A percentile compares a stretch with the other conserved stretches of the same genome.
phyloP scores from a whole-genome alignment of 805 yeast genomes.

The Hermanozyma aechmeae region DNA sequence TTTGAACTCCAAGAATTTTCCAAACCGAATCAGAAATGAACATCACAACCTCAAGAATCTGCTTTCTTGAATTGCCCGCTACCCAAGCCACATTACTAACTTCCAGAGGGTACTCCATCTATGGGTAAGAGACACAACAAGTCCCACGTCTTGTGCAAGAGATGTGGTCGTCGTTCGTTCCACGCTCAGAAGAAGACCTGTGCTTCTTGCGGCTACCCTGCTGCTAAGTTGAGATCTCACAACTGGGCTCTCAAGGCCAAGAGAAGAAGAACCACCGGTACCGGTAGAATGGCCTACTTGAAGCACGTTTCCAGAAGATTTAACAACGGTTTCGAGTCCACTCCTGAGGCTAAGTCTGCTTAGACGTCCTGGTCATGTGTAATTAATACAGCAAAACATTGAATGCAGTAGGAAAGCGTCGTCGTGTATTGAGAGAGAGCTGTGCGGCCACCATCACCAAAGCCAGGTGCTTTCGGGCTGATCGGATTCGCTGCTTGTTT shows the following conservation, averaged over 20 bases:
- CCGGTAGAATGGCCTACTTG: conserved; percentile 98
- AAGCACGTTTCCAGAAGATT: conserved; percentile 96
- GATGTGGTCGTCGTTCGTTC: conserved; percentile 99
- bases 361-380: conserved; percentile 23
- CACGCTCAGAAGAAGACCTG: conserved; percentile 99
- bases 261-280: conserved; percentile 99
- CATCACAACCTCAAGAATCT: too few species aligned
- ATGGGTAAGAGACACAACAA: conserved; percentile 99
- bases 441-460: too few species aligned
- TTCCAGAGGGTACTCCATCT: conserved; percentile 96
- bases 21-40: too few species aligned
- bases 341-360: conserved; percentile 58
- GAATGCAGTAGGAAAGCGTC: too few species aligned
- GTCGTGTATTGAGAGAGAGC: too few species aligned
- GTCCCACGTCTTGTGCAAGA: conserved; percentile 97
- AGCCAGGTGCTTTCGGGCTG: too few species aligned
- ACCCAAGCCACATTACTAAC: too few species aligned
- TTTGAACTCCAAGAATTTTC: too few species aligned
- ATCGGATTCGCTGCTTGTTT: too few species aligned
- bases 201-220: conserved; percentile 98
- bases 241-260: conserved; percentile 99
- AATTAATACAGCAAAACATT: conserved; percentile 6
- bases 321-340: conserved; percentile 98
- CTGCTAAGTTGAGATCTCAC: conserved; percentile 97
- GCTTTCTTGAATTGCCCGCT: too few species aligned